phyloP scores from a whole-genome alignment of 345 rosid species.

The Brassica cretica region DNA sequence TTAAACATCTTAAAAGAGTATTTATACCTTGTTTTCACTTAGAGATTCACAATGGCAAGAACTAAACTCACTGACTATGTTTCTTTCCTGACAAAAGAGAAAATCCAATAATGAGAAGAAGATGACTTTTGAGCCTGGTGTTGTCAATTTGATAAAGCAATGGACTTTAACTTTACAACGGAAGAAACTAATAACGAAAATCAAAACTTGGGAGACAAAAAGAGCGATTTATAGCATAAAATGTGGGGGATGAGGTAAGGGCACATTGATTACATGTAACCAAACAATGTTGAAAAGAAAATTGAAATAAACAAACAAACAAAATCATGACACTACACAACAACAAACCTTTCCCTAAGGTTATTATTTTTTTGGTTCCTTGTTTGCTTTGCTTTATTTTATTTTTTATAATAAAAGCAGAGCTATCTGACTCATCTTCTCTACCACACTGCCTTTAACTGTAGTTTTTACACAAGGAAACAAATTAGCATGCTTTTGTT shows the following conservation, averaged over 20 bases:
- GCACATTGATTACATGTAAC: constrained; percentile 42
- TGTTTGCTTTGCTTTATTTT: constrained; percentile 4
- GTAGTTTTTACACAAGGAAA: constrained; percentile 26
- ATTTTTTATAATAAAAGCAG: constrained; percentile 37
- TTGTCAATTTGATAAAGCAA: constrained; percentile 24
- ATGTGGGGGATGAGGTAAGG: constrained; percentile 5
- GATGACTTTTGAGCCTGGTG: constrained; percentile 13
- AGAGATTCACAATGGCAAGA: constrained; percentile 46
- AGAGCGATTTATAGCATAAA: constrained; percentile 30
- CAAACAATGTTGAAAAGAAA: constrained; percentile 18
- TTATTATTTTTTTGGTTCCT: not conserved
- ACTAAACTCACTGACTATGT: constrained; percentile 48
- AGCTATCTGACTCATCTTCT: constrained; percentile 15
- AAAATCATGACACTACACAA: constrained; percentile 47
- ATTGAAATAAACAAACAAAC: constrained; percentile 37
- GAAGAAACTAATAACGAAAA: constrained; percentile 10
- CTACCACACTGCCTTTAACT: constrained; percentile 36
- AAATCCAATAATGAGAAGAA: constrained; percentile 26
- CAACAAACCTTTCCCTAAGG: constrained; percentile 40
- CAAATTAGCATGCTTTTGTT: constrained; percentile 6
- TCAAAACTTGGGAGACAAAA: constrained; percentile 30
- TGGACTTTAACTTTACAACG: constrained; percentile 27
- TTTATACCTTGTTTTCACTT: constrained; percentile 56
- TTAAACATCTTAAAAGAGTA: constrained; percentile 9
- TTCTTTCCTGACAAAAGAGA: constrained; percentile 51